Evolutionary conservation across 2,329 filamentous ascomycete species (phyloP).

Genomic region (Elsinoe fawcettii): DNA sequence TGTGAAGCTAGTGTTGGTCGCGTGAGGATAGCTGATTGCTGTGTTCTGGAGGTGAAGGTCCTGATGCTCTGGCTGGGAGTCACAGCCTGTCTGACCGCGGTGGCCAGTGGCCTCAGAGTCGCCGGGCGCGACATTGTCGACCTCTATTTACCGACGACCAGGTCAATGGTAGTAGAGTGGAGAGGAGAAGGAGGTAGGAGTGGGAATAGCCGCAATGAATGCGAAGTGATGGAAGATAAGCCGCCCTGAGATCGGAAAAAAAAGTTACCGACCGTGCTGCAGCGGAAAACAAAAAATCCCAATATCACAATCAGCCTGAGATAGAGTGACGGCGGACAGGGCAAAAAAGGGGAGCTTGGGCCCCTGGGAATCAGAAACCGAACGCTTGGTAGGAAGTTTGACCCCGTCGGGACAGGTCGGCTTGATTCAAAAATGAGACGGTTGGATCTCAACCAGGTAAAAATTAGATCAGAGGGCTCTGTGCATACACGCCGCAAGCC

Average conservation of each 20-base stretch:
- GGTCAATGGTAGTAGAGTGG: not conserved
- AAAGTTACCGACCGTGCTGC: not conserved
- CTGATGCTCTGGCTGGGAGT: not conserved
- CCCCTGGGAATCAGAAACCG: not conserved
- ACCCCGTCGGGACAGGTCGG: constrained; percentile 4
- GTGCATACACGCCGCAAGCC: too few species aligned
- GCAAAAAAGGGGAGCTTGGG: not conserved
- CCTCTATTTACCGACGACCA: not conserved
- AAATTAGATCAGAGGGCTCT: not conserved
- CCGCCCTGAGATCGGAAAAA: not conserved
- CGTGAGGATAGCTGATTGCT: not conserved
- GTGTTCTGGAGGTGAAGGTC: not conserved
- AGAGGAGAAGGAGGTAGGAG: not conserved
- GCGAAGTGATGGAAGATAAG: not conserved
- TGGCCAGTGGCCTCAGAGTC: constrained; percentile 11
- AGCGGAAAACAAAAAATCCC: too few species aligned
- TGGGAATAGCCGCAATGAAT: not conserved
- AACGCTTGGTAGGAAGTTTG: not conserved
- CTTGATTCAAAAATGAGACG: not conserved
- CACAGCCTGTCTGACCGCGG: constrained; percentile 2
- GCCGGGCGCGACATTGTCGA: constrained; percentile 8
- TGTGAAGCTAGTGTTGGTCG: constrained; percentile 9
- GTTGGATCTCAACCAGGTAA: constrained; percentile 10
- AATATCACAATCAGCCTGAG: too few species aligned
- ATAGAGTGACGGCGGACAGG: not conserved